These are phyloP conservation scores for Cyberlindnera saturnus DNA, from an alignment of 805 yeast species.

Conservation along the genomic window DNA sequence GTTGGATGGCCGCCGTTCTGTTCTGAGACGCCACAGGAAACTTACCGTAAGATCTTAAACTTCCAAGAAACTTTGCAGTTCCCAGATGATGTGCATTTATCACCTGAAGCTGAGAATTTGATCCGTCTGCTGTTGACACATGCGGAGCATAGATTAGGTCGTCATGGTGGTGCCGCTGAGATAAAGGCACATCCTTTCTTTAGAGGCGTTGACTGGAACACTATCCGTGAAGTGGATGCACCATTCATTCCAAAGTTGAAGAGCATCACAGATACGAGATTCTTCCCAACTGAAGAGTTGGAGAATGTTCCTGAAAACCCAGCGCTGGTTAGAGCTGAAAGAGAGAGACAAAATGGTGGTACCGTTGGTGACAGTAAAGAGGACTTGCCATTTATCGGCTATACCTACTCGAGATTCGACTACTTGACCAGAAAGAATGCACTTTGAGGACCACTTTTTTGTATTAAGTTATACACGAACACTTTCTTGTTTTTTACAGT, in stretches of 20 bases:
- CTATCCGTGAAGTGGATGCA: conserved; percentile 66
- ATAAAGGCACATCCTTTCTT: conserved; percentile 74
- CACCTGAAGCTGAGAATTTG: conserved; percentile 91
- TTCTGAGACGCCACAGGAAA: conserved; percentile 90
- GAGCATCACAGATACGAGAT: conserved; percentile 91
- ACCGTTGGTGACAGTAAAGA: conserved; percentile 54
- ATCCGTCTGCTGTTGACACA: conserved; percentile 87
- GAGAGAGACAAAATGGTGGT: conserved; percentile 48
- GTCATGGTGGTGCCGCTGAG: conserved; percentile 56
- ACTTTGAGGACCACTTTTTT: conserved; percentile 14
- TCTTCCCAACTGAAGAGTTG: conserved; percentile 96
- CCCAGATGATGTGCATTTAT: conserved; percentile 83
- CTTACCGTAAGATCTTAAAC: conserved; percentile 85
- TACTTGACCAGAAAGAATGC: conserved; percentile 75
- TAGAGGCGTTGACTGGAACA: conserved; percentile 77
- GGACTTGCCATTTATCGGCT: conserved; percentile 95
- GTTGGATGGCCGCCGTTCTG: conserved; percentile 98
- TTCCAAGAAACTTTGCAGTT: conserved; percentile 79
- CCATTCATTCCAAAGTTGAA: conserved; percentile 94
- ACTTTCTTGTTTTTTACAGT: neutral
- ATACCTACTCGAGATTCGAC: conserved; percentile 92
- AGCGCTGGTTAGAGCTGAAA: conserved; percentile 59
- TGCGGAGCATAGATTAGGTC: conserved; percentile 68
- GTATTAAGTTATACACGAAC: conserved; percentile 5
- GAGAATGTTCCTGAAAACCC: conserved; percentile 94